These are phyloP conservation scores for Castanospermum australe DNA, from an alignment of 306 rosid genomes.

Conservation along the genomic window DNA sequence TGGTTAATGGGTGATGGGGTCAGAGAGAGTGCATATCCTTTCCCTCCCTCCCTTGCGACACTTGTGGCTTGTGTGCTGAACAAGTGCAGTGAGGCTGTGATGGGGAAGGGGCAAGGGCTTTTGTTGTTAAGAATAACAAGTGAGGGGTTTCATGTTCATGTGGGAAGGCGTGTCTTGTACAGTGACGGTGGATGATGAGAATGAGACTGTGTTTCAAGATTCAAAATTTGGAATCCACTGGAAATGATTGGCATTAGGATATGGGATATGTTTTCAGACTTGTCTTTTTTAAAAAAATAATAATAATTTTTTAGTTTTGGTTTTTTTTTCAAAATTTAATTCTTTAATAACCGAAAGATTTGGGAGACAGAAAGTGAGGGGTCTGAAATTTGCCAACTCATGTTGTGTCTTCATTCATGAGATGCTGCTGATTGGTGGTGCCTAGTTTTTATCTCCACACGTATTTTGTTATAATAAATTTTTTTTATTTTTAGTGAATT, in stretches of 20 bases:
- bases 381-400: constrained; percentile 28
- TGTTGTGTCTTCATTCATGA: constrained; percentile 1
- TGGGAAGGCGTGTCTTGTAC: not conserved
- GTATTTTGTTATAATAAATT: not conserved
- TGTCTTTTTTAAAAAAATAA: not conserved
- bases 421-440: not conserved
- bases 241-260: not conserved
- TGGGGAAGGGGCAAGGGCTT: not conserved
- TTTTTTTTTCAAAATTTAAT: not conserved
- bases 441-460: not conserved
- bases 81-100: not conserved
- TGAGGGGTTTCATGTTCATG: too few relatives aligned
- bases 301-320: not conserved
- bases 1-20: not conserved
- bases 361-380: not conserved
- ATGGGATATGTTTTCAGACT: not conserved
- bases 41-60: not conserved
- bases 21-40: not conserved
- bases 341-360: not conserved
- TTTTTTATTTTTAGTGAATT: not conserved
- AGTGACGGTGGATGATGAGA: not conserved
- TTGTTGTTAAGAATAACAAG: too few relatives aligned
- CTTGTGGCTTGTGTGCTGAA: constrained; percentile 19
- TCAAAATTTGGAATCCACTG: constrained; percentile 18
- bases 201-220: constrained; percentile 15